A percentile compares a stretch with the other conserved stretches of the same genome.
phyloP scores from a whole-genome alignment of 1,284 basidiomycete genomes.

The Papiliotrema laurentii region DNA sequence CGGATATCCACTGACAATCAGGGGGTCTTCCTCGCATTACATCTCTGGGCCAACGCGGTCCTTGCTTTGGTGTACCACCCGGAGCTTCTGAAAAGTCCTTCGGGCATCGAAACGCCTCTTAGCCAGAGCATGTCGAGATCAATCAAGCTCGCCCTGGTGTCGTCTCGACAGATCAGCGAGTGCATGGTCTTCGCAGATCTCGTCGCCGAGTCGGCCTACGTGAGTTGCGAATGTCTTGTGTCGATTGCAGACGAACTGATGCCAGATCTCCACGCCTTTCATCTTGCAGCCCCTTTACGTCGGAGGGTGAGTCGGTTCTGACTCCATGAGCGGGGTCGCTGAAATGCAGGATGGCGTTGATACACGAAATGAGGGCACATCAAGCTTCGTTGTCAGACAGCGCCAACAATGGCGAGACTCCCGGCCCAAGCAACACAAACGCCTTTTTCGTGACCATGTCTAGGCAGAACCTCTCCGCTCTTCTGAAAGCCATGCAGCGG shows the following conservation, averaged over 20 bases:
- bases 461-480: conserved; percentile 42
- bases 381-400: conserved; percentile 12
- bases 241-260: conserved; percentile 7
- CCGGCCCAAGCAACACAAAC: conserved; percentile 29
- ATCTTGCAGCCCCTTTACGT: conserved; percentile 24
- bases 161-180: conserved; percentile 48
- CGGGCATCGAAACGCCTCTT: conserved; percentile 48
- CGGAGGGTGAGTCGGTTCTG: conserved; percentile 14
- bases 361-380: conserved; percentile 45
- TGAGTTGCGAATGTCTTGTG: conserved; percentile 17
- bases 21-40: conserved; percentile 34
- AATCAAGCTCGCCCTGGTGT: conserved; percentile 44
- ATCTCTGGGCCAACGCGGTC: conserved; percentile 49
- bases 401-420: not conserved
- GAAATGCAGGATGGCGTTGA: conserved; percentile 42
- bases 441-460: conserved; percentile 45
- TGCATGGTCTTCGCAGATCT: conserved; percentile 48
- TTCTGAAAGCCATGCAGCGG: conserved; percentile 39
- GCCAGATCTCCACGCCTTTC: conserved; percentile 18
- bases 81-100: conserved; percentile 45
- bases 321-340: not conserved
- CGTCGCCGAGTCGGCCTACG: conserved; percentile 39
- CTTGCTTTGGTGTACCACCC: conserved; percentile 50
- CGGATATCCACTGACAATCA: not conserved
- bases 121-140: conserved; percentile 44